Conservation (phyloP, 257 asterid species). For the Nyctanthes arbortristis region DNA sequence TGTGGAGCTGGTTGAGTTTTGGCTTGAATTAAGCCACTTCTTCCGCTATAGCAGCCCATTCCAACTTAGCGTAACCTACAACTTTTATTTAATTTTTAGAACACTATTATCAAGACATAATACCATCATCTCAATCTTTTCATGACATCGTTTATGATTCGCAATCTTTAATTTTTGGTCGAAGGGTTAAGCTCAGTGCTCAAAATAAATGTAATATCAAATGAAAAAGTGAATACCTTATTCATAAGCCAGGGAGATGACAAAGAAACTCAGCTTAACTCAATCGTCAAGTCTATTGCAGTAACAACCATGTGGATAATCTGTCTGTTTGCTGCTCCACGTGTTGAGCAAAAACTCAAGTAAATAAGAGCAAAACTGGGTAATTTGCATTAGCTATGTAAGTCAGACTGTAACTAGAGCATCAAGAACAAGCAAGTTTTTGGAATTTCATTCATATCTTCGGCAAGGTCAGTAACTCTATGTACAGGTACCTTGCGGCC, state of each 20-base stretch:
- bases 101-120: not conserved
- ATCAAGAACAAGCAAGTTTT: conserved; percentile 5
- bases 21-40: conserved; percentile 23
- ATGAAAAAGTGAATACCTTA: too few relatives aligned
- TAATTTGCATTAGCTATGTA: not conserved
- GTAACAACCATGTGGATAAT: too few relatives aligned
- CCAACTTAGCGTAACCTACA: conserved; percentile 8
- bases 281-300: too few relatives aligned
- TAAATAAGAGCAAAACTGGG: not conserved
- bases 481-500: not conserved
- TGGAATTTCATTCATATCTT: conserved; percentile 19
- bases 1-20: not conserved
- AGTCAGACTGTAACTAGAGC: not conserved
- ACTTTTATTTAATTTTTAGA: too few relatives aligned
- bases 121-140: not conserved
- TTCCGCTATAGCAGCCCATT: conserved; percentile 4
- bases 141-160: too few relatives aligned
- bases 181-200: too few relatives aligned
- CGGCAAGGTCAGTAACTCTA: conserved; percentile 10
- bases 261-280: too few relatives aligned
- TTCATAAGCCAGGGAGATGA: too few relatives aligned
- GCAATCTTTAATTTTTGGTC: too few relatives aligned
- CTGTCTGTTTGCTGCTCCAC: too few relatives aligned
- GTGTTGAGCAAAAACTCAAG: not conserved
- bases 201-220: too few relatives aligned